Base-by-base conservation (phyloP, 2,329 filamentous ascomycete species). In the Arthrobotrys musiformis region DNA sequence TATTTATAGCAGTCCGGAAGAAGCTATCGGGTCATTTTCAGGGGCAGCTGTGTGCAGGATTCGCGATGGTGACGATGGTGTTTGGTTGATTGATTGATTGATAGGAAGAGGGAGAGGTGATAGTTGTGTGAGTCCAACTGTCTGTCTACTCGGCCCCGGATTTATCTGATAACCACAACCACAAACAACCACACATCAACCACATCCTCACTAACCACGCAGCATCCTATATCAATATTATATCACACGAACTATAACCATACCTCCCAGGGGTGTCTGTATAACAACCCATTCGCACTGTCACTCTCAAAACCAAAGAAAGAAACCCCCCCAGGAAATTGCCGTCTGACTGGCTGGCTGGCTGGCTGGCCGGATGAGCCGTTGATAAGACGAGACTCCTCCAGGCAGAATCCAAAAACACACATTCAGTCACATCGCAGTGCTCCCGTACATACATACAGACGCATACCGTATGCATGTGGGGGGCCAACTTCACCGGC, bases 401-500 rank as follows among this genome's bases (percentile, higher is more conserved):
- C 42, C 19, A 46, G 22, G 19, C 42, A 24, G 42, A 17, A 37
- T 40, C n/a, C 42, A 37, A 13, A 7, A 7, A 37, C 19, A 46
- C 13, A 13, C 46, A 26, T 9, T 50, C 50, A 33, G 28, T 35
- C 50, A 54, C 50, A 54, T 19, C 50, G 26, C 28, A 35, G 50
- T 35, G n/a, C 50, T 15, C 11, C 15, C 7, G 7, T 33, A 19
- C 48, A 52, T 17, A 52, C 24, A 52, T 28, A n/a, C n/a, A n/a
- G n/a, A n/a, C 9, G 15, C 11, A 4, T 28, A 17, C 50, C 19
- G 52, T 40, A 40, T 4, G 8, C 17, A 40, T 40, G 37, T 40
- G 37, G 52, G 52, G 52, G 52, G 24, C 15, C 52, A 58, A 58
- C 33, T n/a, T n/a, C n/a, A n/a, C n/a, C n/a, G n/a, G n/a, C n/a